Conservation (phyloP, 208 protist genomes). For the Leishmania braziliensis region DNA sequence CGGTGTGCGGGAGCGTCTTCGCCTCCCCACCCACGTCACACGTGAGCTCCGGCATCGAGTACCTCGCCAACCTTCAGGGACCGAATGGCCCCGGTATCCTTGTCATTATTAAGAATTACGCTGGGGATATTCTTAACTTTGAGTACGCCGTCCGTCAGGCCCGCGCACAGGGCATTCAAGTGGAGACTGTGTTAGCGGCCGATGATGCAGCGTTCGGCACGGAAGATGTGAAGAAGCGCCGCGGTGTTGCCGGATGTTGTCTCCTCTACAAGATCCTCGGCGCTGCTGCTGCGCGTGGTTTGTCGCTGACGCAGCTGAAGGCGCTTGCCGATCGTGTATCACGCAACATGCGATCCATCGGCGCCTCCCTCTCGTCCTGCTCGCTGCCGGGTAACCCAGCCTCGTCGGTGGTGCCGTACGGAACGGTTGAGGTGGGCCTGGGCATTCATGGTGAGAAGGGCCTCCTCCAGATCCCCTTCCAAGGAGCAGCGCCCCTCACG, state of each 20-base stretch:
- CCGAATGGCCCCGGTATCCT: constrained; percentile 62
- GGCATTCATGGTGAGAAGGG: constrained; percentile 93
- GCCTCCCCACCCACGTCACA: constrained; percentile 69
- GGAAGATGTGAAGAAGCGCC: constrained; percentile 35
- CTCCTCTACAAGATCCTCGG: constrained; percentile 90
- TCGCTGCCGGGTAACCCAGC: constrained; percentile 62
- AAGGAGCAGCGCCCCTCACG: constrained; percentile 34
- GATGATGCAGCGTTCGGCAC: constrained; percentile 82
- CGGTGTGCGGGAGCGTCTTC: constrained; percentile 91
- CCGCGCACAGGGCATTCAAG: constrained; percentile 40
- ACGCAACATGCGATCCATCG: constrained; percentile 66
- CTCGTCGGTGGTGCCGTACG: constrained; percentile 40
- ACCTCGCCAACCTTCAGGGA: constrained; percentile 49
- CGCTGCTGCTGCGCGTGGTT: constrained; percentile 56
- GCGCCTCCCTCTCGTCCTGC: constrained; percentile 75
- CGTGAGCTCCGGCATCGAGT: constrained; percentile 83
- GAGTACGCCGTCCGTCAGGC: constrained; percentile 79
- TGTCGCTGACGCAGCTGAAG: constrained; percentile 54
- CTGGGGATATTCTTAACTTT: constrained; percentile 92
- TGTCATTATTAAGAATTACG: constrained; percentile 94
- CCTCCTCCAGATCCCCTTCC: constrained; percentile 40
- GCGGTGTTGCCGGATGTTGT: constrained; percentile 87
- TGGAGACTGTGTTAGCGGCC: constrained; percentile 79
- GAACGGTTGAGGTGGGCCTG: constrained; percentile 80
- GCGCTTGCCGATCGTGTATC: constrained; percentile 46